Evolutionary conservation across 2,329 filamentous ascomycete genomes (phyloP).

Genomic region (Aplosporella prunicola): DNA sequence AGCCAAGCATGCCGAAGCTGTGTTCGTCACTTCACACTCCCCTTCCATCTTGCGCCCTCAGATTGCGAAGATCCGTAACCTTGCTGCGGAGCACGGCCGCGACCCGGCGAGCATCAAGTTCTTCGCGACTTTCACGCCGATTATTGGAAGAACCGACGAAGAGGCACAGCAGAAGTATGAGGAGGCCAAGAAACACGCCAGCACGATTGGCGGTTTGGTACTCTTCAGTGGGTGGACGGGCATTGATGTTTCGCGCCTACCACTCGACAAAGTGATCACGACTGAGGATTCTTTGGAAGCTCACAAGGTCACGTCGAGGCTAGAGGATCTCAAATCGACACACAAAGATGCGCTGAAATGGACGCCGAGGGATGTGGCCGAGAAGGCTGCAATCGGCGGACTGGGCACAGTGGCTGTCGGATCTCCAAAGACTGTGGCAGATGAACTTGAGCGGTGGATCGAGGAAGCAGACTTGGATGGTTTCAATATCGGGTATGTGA

Average conservation of each 20-base stretch:
- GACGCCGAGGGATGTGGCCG: slow-evolving; percentile 22
- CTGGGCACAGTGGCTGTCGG: slow-evolving; percentile 26
- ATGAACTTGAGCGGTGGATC: slow-evolving; percentile 39
- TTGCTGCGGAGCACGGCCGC: slow-evolving; percentile 43
- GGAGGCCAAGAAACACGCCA: slow-evolving; percentile 44
- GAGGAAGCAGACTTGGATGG: slow-evolving; percentile 32
- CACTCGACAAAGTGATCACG: slow-evolving; percentile 49
- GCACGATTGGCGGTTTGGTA: slow-evolving; percentile 45
- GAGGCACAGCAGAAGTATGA: slow-evolving; percentile 46
- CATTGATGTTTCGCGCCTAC: slow-evolving; percentile 49
- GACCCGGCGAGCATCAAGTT: slow-evolving; percentile 50
- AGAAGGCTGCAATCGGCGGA: slow-evolving; percentile 21
- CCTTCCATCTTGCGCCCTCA: slow-evolving; percentile 41
- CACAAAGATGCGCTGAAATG: slow-evolving; percentile 20
- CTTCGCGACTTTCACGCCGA: slow-evolving; percentile 28
- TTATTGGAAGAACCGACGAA: slow-evolving; percentile 26
- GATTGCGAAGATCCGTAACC: slow-evolving; percentile 43
- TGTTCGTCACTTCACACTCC: slow-evolving; percentile 49
- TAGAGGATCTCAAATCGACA: slow-evolving; percentile 26
- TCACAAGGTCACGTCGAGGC: slow-evolving; percentile 25
- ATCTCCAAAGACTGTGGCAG: slow-evolving; percentile 34
- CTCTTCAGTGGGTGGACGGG: slow-evolving; percentile 51
- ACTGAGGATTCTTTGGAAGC: slow-evolving; percentile 46
- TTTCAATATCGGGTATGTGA: slow-evolving; percentile 32
- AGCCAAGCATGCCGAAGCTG: slow-evolving; percentile 49